A percentile compares a stretch with the other conserved stretches of the same genome.
Conservation (phyloP, 2,329 filamentous ascomycete genomes). For the Talaromyces sp. region DNA sequence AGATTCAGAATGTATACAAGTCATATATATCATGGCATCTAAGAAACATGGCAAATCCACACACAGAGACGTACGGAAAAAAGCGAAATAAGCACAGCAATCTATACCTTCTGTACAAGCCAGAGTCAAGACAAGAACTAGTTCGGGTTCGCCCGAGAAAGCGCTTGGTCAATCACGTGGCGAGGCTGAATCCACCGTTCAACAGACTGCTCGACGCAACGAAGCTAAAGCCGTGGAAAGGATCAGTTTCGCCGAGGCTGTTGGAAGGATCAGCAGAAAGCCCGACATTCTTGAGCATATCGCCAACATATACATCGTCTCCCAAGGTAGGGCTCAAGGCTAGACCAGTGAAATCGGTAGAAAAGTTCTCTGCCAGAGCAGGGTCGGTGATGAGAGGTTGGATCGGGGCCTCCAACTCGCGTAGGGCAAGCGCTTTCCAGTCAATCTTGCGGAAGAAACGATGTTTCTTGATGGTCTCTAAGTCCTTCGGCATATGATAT, state of each 20-base stretch:
- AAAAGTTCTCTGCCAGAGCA: conserved; percentile 94
- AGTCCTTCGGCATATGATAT: conserved; percentile 81
- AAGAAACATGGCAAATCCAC: not conserved
- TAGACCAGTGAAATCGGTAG: conserved; percentile 83
- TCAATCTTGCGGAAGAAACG: conserved; percentile 97
- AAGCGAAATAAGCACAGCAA: not conserved
- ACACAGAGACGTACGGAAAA: not conserved
- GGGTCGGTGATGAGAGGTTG: conserved; percentile 92
- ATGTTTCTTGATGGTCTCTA: conserved; percentile 81
- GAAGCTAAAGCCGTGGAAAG: conserved; percentile 49
- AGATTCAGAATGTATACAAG: not conserved
- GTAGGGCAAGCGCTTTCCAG: conserved; percentile 79
- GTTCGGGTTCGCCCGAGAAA: not conserved
- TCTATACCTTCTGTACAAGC: not conserved
- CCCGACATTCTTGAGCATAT: conserved; percentile 21
- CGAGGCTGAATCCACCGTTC: conserved; percentile 36
- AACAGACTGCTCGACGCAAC: conserved; percentile 48
- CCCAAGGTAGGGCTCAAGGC: conserved; percentile 69
- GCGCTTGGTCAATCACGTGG: conserved; percentile 18
- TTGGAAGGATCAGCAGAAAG: conserved; percentile 19
- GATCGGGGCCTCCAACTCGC: conserved; percentile 85
- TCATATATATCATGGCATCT: not conserved
- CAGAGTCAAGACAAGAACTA: not conserved
- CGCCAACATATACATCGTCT: conserved; percentile 21
- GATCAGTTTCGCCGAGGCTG: conserved; percentile 34